These are phyloP conservation scores for Emiliania huxleyi DNA, from an alignment of 78 protist species.

Conservation along the genomic window DNA sequence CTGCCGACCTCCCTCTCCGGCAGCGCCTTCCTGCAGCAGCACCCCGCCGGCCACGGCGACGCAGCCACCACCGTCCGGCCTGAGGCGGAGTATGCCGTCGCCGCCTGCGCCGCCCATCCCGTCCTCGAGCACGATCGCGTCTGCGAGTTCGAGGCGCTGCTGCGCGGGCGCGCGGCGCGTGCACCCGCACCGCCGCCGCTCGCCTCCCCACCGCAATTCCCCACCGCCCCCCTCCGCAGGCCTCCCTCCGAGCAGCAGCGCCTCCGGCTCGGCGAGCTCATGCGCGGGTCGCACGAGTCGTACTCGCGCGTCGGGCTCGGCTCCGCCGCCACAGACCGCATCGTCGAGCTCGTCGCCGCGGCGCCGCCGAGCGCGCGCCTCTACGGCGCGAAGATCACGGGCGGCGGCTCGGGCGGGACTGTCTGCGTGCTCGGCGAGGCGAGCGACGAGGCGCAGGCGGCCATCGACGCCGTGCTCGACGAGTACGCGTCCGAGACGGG, in stretches of 20 bases:
- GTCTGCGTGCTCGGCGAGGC: neutral
- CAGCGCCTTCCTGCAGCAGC: neutral
- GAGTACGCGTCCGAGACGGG: neutral
- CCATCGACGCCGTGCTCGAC: neutral
- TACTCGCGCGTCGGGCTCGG: neutral
- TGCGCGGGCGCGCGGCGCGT: neutral
- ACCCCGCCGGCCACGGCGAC: neutral
- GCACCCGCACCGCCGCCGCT: too few relatives aligned
- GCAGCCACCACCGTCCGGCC: neutral
- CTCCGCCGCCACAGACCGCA: neutral
- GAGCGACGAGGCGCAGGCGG: neutral
- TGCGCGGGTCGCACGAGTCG: neutral
- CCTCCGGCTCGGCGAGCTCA: neutral
- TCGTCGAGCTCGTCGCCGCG: neutral
- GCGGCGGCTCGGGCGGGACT: constrained; percentile 16
- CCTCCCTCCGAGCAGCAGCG: neutral
- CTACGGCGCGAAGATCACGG: constrained; percentile 24
- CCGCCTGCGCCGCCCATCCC: neutral
- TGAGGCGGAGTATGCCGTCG: neutral
- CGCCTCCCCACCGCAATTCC: too few relatives aligned
- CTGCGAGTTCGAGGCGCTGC: neutral
- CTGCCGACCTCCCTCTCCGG: neutral
- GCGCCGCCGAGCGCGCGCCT: neutral
- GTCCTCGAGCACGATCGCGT: neutral
- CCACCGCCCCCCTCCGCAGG: too few relatives aligned